phyloP scores from a whole-genome alignment of 306 rosid genomes.

The Carpinus viminea region DNA sequence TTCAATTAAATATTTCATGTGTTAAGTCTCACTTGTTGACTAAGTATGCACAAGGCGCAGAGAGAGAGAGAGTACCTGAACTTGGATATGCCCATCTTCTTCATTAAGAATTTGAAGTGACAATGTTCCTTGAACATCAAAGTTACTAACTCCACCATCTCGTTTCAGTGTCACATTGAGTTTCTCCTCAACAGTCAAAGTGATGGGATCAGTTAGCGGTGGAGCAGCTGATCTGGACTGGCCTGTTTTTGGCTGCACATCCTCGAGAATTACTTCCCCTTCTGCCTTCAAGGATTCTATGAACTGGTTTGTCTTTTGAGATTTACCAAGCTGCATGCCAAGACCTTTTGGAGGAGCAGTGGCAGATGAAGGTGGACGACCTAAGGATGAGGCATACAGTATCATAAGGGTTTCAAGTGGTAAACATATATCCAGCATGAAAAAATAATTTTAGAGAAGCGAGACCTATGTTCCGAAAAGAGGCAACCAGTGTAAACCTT shows the following conservation, averaged over 20 bases:
- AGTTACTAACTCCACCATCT: constrained; percentile 91
- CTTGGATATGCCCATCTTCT: constrained; percentile 86
- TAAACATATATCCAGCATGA: background rate
- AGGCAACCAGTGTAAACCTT: constrained; percentile 5
- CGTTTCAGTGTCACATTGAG: constrained; percentile 82
- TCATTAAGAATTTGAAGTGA: constrained; percentile 89
- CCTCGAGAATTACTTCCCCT: constrained; percentile 94
- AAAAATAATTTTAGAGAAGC: background rate
- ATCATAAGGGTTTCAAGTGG: constrained; percentile 21
- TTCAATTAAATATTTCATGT: too few species aligned
- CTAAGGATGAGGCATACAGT: constrained; percentile 39
- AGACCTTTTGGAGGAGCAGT: constrained; percentile 93
- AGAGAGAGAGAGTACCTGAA: constrained; percentile 57
- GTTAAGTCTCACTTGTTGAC: too few species aligned
- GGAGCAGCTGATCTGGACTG: constrained; percentile 69
- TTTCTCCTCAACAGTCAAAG: constrained; percentile 92
- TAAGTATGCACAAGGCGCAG: constrained; percentile 9
- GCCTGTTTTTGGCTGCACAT: constrained; percentile 74
- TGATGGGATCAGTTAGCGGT: constrained; percentile 83
- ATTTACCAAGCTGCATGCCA: constrained; percentile 90
- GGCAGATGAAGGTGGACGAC: constrained; percentile 75
- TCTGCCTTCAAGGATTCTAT: constrained; percentile 94
- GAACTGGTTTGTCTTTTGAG: constrained; percentile 83
- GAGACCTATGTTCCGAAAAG: background rate
- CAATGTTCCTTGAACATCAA: constrained; percentile 91